Base-by-base conservation (phyloP, 129 eudicot species). In the Helianthus tuberosus region DNA sequence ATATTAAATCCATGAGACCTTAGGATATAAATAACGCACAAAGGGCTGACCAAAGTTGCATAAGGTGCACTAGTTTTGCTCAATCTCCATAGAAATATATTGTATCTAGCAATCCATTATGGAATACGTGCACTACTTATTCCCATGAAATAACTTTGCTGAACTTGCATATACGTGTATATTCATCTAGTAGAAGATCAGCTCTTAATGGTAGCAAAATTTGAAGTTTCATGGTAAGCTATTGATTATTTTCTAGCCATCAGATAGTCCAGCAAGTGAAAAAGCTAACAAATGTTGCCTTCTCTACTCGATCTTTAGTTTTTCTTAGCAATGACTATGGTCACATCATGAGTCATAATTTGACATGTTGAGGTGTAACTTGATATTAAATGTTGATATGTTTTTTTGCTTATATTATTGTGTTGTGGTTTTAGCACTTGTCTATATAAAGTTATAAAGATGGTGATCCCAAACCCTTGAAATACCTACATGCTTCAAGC, bases 161-260 rank as follows among this genome's bases (percentile, higher is more conserved):
- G 61, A 36, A 52, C 74, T 69, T 69, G 48, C 62, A 69, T 41
- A 13, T 61, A 73, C 61, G 35, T 73, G 62, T 61, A 39, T 49
- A 50, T 63, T 49, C n/a, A 36, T 62, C 50, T 73, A 29, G 27
- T 15, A 5, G 5, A 35, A 74, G 46, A 62, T 72, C 8, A 25
- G 35, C 48, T 72, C 47, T 44, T 59, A 25, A 16, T 44, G 53
- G 15, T 58, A 67, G 20, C 58, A 20, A 5, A 57, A 67, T n/a
- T 8, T n/a, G 62, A 60, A 11, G 49, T 50, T 69, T 11, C 23
- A 16, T 8, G 2, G 11, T 13, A 53, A 46, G 69, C 9, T 61
- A 9, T 58, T 73, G 32, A 27, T 27, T 27, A 27, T 27, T 27
- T 27, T 47, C 49, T 15, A 46, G 58, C 57, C 5, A 6, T 48